Evolutionary conservation across 1,284 basidiomycete genomes (phyloP).

Genomic region (Porogramme epimiltina): DNA sequence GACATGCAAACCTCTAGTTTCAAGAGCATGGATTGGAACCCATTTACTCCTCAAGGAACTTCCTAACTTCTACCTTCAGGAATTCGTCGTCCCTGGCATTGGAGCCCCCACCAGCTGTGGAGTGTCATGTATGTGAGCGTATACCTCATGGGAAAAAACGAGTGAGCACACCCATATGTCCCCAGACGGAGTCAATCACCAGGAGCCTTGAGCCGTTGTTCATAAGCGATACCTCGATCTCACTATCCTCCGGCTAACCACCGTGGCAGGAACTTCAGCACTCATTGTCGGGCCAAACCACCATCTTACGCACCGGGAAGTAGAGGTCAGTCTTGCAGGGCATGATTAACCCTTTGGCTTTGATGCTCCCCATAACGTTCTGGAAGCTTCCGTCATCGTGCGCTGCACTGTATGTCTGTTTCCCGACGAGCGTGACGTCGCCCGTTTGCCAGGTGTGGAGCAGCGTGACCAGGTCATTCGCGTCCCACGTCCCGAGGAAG

Average conservation of each 20-base stretch:
- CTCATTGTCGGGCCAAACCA: too few species aligned
- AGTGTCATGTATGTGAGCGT: not conserved
- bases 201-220: slow-evolving; percentile 43
- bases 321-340: slow-evolving; percentile 62
- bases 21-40: too few species aligned
- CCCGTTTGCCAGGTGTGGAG: slow-evolving; percentile 58
- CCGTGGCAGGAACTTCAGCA: too few species aligned
- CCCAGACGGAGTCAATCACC: slow-evolving; percentile 58
- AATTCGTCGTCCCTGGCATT: slow-evolving; percentile 25
- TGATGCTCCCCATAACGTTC: slow-evolving; percentile 43
- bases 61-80: slow-evolving; percentile 23
- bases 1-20: too few species aligned
- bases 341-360: slow-evolving; percentile 39
- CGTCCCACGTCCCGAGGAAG: slow-evolving; percentile 52
- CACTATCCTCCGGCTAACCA: slow-evolving; percentile 56
- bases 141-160: too few species aligned
- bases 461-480: slow-evolving; percentile 55
- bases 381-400: slow-evolving; percentile 43
- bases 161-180: slow-evolving; percentile 51
- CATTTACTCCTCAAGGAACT: slow-evolving; percentile 20
- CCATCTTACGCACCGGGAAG: slow-evolving; percentile 39
- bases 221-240: slow-evolving; percentile 48
- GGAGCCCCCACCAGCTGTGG: slow-evolving; percentile 27
- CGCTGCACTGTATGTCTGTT: not conserved
- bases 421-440: slow-evolving; percentile 49